phyloP scores from a whole-genome alignment of 768 basidiomycete genomes.

The Boletus rufocinnamomeus region DNA sequence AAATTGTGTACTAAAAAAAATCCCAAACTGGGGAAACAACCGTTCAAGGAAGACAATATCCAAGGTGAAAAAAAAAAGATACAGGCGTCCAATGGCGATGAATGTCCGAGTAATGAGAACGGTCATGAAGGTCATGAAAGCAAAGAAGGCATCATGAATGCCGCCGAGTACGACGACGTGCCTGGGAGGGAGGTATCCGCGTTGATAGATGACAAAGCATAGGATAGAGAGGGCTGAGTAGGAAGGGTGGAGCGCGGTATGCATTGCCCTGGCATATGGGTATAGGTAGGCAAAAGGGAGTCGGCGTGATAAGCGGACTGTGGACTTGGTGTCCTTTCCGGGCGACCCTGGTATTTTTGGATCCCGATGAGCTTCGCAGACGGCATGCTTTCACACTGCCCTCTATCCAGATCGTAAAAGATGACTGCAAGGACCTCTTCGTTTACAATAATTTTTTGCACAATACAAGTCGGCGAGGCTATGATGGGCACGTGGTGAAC shows the following conservation, averaged over 20 bases:
- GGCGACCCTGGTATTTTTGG: conserved; percentile 40
- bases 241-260: conserved; percentile 36
- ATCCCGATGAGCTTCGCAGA: conserved; percentile 61
- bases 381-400: conserved; percentile 50
- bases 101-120: conserved; percentile 23
- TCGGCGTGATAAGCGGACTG: conserved; percentile 33
- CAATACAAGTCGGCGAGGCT: conserved; percentile 58
- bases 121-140: conserved; percentile 36
- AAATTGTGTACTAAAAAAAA: conserved; percentile 12
- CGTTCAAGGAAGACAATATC: conserved; percentile 35
- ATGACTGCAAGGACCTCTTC: conserved; percentile 61
- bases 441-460: conserved; percentile 72
- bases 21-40: conserved; percentile 18
- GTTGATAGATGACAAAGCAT: conserved; percentile 43
- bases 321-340: conserved; percentile 33
- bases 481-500: conserved; percentile 34
- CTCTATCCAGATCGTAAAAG: conserved; percentile 69
- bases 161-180: conserved; percentile 30
- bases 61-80: conserved; percentile 18
- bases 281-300: conserved; percentile 34
- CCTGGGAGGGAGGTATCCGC: conserved; percentile 25
- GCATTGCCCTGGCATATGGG: conserved; percentile 36
- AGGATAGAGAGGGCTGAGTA: conserved; percentile 43
- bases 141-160: conserved; percentile 36
- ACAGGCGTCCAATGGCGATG: conserved; percentile 26